Base-by-base conservation (phyloP, 75 land plant genomes). In the Selaginella moellendorffii region DNA sequence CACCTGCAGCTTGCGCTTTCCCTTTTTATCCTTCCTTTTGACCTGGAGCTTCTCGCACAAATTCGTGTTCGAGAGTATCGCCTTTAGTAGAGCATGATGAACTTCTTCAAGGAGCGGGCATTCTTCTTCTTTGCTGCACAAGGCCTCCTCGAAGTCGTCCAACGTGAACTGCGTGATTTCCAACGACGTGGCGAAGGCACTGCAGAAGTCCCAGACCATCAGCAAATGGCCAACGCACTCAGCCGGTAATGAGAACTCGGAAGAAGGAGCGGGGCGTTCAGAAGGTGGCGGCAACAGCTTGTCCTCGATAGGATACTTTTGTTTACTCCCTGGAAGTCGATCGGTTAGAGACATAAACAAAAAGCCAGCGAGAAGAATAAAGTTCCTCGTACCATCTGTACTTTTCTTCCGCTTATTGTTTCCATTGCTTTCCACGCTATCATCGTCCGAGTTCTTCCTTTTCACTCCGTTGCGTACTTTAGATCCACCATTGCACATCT, bases 151-250 rank as follows among this genome's bases (percentile, higher is more conserved):
- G 65, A 92, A 77, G 62, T 92, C 84, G 62, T 82, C 81, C 26
- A 92, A 72, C 26, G 86, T 68, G 71, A 85, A 92, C 53, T 89
- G 86, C 27, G 70, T 88, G 65, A 92, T 69, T 24, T 64, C 68
- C 66, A 92, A 63, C 24, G 78, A 63, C 72, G 74, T 82, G 25
- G 81, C 59, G 68, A 84, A 92, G 27, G 85, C 85, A 27, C 72
- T 65, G 64, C 86, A 88, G 31, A 91, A 92, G 61, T 88, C 84
- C 97, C 97, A 92, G 26, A 85, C 78, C 97, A 83, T 85, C 65
- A 92, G 66, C 51, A 92, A 74, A 54, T 80, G 66, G 52, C 97
- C 97, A 24, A 85, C 76, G 72, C 81, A 88, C 19, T 83, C 80
- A 81, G 82, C 73, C 52, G 97, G 95, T 52, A 81, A 77, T 56